Conservation (phyloP, 352 stramenopile species). For the Globisporangium emineosum region DNA sequence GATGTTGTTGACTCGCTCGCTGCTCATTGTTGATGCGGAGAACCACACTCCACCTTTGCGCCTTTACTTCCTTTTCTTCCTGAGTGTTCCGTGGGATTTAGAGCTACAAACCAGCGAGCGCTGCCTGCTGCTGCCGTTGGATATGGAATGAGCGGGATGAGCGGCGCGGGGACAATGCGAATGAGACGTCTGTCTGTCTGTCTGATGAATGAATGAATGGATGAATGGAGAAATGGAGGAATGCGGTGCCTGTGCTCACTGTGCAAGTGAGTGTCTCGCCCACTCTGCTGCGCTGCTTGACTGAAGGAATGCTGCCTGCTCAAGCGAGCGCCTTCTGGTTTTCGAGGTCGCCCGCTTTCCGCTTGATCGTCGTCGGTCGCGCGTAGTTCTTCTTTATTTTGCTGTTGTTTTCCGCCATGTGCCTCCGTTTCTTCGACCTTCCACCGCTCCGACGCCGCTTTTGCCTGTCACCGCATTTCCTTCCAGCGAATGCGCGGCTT, state of each 20-base stretch:
- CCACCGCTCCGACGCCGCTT: neutral
- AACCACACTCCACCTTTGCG: neutral
- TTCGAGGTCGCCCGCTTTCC: neutral
- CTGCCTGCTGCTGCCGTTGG: neutral
- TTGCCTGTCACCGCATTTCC: neutral
- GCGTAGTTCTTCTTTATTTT: slow-evolving; percentile 1
- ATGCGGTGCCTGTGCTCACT: neutral
- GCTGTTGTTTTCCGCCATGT: neutral
- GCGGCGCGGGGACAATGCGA: neutral
- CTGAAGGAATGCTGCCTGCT: neutral
- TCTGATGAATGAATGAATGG: neutral
- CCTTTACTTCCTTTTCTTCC: neutral
- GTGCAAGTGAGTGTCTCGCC: neutral
- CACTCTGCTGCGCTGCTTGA: neutral
- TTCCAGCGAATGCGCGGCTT: neutral
- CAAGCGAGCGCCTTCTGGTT: neutral
- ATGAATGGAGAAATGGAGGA: neutral
- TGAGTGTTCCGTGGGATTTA: no score
- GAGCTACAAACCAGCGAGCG: no score
- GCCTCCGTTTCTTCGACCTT: neutral
- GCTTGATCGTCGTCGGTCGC: neutral
- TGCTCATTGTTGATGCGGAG: neutral
- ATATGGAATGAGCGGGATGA: neutral
- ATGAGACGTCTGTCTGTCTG: neutral
- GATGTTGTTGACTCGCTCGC: neutral